phyloP scores from a whole-genome alignment of 768 basidiomycete species.

The Leucocoprinus birnbaumii region DNA sequence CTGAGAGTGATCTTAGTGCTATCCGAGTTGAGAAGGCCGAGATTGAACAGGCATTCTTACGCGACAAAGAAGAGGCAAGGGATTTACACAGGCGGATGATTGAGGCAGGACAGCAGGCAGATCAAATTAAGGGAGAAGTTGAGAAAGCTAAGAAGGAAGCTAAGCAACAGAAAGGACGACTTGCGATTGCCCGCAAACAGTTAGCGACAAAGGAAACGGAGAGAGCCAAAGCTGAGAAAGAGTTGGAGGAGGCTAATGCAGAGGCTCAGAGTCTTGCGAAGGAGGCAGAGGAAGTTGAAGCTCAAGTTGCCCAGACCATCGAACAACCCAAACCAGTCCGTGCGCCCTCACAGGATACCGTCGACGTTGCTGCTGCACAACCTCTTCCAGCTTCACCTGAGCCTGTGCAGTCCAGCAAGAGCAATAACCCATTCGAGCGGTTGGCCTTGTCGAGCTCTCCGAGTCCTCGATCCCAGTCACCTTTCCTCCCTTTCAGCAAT shows the following conservation, averaged over 20 bases:
- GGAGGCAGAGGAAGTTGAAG: conserved; percentile 57
- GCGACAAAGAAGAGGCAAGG: conserved; percentile 93
- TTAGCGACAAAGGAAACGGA: conserved; percentile 80
- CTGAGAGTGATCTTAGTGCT: conserved; percentile 91
- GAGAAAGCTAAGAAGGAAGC: conserved; percentile 93
- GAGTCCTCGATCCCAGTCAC: conserved; percentile 53
- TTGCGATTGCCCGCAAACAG: conserved; percentile 95
- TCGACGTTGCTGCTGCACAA: conserved; percentile 63
- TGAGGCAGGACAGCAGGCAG: conserved; percentile 73
- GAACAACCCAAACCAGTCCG: conserved; percentile 27
- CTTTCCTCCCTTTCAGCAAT: conserved; percentile 50
- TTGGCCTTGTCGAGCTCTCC: conserved; percentile 46
- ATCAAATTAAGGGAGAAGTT: conserved; percentile 64
- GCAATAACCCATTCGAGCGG: conserved; percentile 91
- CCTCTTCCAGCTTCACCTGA: conserved; percentile 74
- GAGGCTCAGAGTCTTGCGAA: conserved; percentile 50
- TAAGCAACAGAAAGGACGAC: conserved; percentile 92
- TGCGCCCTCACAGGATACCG: conserved; percentile 42
- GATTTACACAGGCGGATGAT: conserved; percentile 83
- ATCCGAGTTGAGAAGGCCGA: conserved; percentile 88
- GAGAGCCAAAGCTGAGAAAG: conserved; percentile 64
- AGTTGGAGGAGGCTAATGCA: conserved; percentile 61
- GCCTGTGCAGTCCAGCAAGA: conserved; percentile 58
- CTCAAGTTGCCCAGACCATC: conserved; percentile 34
- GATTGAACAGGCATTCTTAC: conserved; percentile 78